phyloP scores from a whole-genome alignment of 805 yeast species.

The Candida morakotiae region DNA sequence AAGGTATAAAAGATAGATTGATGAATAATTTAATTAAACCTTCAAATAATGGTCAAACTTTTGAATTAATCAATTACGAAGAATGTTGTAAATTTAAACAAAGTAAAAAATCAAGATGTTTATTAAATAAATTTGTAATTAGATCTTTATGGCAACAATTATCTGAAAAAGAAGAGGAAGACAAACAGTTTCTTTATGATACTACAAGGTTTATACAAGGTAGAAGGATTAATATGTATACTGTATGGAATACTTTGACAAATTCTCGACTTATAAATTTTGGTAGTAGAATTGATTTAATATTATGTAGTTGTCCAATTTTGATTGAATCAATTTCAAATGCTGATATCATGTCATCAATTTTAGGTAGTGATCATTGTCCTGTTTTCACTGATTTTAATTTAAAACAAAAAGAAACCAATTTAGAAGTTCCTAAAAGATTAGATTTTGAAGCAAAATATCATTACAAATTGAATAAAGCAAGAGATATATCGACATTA shows the following conservation, averaged over 20 bases:
- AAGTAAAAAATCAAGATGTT: slow-evolving; percentile 23
- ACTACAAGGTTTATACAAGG: slow-evolving; percentile 56
- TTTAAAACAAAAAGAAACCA: background rate
- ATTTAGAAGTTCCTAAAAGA: slow-evolving; percentile 2
- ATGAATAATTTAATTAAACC: slow-evolving; percentile 30
- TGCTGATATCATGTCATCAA: slow-evolving; percentile 60
- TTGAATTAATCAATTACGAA: slow-evolving; percentile 22
- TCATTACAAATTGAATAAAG: slow-evolving; percentile 37
- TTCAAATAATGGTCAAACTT: slow-evolving; percentile 11
- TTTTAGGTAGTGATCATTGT: slow-evolving; percentile 92
- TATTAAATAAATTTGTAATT: slow-evolving; percentile 24
- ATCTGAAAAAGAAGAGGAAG: background rate
- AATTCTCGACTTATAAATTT: slow-evolving; percentile 76
- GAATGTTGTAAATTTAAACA: slow-evolving; percentile 33
- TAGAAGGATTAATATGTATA: slow-evolving; percentile 62
- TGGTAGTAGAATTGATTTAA: slow-evolving; percentile 85
- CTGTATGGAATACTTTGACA: slow-evolving; percentile 86
- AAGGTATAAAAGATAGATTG: slow-evolving; percentile 45
- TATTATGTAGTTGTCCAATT: slow-evolving; percentile 40
- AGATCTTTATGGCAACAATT: slow-evolving; percentile 15
- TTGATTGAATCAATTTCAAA: slow-evolving; percentile 29
- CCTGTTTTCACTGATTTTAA: slow-evolving; percentile 76
- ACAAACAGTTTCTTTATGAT: slow-evolving; percentile 45
- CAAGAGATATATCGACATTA: slow-evolving; percentile 30
- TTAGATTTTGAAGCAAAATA: slow-evolving; percentile 53